Evolutionary conservation across 2,329 filamentous ascomycete species (phyloP).

Genomic region (Penicillium hesseltinei): DNA sequence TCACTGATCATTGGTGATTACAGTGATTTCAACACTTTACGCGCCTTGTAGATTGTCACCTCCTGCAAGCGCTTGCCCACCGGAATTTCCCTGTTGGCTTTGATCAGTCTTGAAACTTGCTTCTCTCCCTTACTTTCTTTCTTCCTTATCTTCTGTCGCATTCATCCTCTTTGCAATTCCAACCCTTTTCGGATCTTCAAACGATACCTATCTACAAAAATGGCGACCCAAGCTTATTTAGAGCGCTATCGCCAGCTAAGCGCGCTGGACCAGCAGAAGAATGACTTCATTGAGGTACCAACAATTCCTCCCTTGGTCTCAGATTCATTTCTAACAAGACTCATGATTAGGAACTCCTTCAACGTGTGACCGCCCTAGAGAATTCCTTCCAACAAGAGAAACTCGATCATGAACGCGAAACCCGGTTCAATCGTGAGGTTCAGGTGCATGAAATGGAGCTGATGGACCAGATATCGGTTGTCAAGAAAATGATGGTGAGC

Average conservation of each 20-base stretch:
- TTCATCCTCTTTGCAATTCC: neutral
- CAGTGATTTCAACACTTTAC: conserved; percentile 3
- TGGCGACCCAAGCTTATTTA: conserved; percentile 36
- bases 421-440: conserved; percentile 48
- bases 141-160: conserved; percentile 9
- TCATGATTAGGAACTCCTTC: conserved; percentile 45
- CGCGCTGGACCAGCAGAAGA: conserved; percentile 47
- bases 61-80: conserved; percentile 19
- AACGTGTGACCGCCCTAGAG: conserved; percentile 45
- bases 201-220: conserved; percentile 16
- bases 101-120: conserved; percentile 8
- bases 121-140: conserved; percentile 8
- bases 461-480: conserved; percentile 47
- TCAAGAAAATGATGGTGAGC: conserved; percentile 48
- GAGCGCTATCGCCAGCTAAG: conserved; percentile 48
- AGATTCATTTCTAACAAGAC: conserved; percentile 18
- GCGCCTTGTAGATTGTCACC: conserved; percentile 15
- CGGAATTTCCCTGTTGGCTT: conserved; percentile 4
- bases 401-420: conserved; percentile 49
- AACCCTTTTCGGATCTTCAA: neutral
- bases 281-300: conserved; percentile 49
- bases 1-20: neutral
- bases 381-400: conserved; percentile 44
- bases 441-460: conserved; percentile 49
- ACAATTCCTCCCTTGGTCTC: conserved; percentile 6